Conservation (phyloP, 441 rosid species). For the Adansonia grandidieri region DNA sequence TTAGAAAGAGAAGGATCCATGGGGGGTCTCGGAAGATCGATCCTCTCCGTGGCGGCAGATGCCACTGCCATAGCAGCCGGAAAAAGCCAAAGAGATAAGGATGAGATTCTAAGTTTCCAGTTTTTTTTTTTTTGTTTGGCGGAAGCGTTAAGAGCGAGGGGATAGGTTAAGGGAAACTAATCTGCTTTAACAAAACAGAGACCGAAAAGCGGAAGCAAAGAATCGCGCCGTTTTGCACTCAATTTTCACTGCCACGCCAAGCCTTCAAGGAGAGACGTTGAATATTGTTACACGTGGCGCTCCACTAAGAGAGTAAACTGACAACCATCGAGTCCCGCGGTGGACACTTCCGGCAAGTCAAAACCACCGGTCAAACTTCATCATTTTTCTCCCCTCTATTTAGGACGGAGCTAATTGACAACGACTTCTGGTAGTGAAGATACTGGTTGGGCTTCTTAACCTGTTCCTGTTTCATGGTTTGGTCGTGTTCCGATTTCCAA, state of each 20-base stretch:
- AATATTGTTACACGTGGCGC: slow-evolving; percentile 31
- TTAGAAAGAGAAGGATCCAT: slow-evolving; percentile 48
- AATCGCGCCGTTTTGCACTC: slow-evolving; percentile 28
- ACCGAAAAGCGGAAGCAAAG: slow-evolving; percentile 18
- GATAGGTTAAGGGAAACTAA: slow-evolving; percentile 37
- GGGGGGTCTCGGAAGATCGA: slow-evolving; percentile 31
- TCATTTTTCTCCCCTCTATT: too few species aligned
- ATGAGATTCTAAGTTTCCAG: slow-evolving; percentile 26
- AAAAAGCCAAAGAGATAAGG: slow-evolving; percentile 13
- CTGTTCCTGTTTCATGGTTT: too few species aligned
- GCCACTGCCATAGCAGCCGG: slow-evolving; percentile 52
- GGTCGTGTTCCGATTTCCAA: too few species aligned
- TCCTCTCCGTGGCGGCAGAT: slow-evolving; percentile 44
- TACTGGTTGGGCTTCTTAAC: too few species aligned
- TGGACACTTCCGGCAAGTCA: slow-evolving; percentile 16
- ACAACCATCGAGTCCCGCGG: background rate
- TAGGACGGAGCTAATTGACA: too few species aligned
- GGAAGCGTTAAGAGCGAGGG: background rate
- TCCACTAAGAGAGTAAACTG: background rate
- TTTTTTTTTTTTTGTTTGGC: background rate
- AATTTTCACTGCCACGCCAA: slow-evolving; percentile 19
- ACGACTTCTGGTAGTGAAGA: too few species aligned
- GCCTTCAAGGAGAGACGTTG: slow-evolving; percentile 18
- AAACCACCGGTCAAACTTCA: slow-evolving; percentile 14
- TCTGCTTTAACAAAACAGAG: slow-evolving; percentile 26